phyloP scores from a whole-genome alignment of 106 monocot species.

The Alisma plantagoaquatica region DNA sequence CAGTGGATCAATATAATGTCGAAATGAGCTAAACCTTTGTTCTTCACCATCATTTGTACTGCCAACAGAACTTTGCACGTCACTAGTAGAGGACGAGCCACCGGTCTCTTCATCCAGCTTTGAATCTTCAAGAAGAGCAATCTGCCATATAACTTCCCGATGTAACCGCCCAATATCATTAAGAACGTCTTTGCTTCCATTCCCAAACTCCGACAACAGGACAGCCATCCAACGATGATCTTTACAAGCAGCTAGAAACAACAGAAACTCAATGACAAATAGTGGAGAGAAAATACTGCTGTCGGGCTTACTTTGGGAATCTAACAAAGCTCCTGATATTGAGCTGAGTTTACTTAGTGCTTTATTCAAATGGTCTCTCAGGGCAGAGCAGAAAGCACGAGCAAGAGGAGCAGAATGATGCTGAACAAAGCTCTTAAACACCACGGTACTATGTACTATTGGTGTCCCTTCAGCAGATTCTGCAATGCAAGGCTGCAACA shows the following conservation, averaged over 20 bases:
- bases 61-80: constrained; percentile 29
- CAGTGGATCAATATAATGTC: constrained; percentile 89
- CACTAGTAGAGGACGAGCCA: constrained; percentile 27
- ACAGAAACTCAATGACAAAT: constrained; percentile 93
- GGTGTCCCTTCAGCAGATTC: constrained; percentile 97
- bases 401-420: constrained; percentile 86
- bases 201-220: constrained; percentile 84
- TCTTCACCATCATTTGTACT: constrained; percentile 43
- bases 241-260: constrained; percentile 91
- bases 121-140: constrained; percentile 81
- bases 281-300: constrained; percentile 61
- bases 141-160: constrained; percentile 83
- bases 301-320: constrained; percentile 27
- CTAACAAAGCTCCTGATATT: constrained; percentile 32
- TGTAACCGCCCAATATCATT: constrained; percentile 88
- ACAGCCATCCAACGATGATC: constrained; percentile 95
- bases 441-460: constrained; percentile 97
- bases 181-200: constrained; percentile 71
- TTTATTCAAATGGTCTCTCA: constrained; percentile 67
- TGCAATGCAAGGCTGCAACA: constrained; percentile 83
- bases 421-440: constrained; percentile 97
- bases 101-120: constrained; percentile 41
- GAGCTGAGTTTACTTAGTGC: constrained; percentile 53
- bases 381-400: constrained; percentile 65
- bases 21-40: constrained; percentile 57